Percentiles rank a stretch among this genome's conserved stretches.
Conservation (phyloP, 345 rosid species). For the Carallia brachiata region DNA sequence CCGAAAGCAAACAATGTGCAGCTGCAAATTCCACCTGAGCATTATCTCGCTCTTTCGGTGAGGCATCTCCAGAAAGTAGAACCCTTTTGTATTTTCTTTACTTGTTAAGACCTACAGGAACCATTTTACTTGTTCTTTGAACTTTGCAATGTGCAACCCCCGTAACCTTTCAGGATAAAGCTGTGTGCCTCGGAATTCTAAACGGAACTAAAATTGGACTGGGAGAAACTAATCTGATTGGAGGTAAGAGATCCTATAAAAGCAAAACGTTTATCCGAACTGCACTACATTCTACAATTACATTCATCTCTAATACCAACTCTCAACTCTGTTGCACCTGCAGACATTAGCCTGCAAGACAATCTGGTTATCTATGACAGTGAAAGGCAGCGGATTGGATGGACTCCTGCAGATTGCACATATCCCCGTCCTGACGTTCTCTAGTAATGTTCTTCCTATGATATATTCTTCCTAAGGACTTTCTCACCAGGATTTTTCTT, state of each 20-base stretch:
- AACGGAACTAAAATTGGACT: constrained; percentile 64
- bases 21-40: constrained; percentile 60
- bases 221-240: constrained; percentile 45
- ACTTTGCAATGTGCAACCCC: neutral
- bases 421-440: constrained; percentile 42
- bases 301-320: neutral
- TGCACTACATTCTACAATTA: neutral
- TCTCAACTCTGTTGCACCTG: neutral
- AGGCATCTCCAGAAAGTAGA: constrained; percentile 18
- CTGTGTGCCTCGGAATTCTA: constrained; percentile 77
- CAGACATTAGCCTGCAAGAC: constrained; percentile 63
- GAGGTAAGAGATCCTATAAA: constrained; percentile 44
- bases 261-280: neutral
- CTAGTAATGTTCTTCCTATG: constrained; percentile 18
- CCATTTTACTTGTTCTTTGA: neutral
- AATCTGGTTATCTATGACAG: constrained; percentile 73
- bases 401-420: constrained; percentile 57
- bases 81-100: neutral
- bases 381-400: constrained; percentile 71
- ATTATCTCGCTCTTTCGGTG: constrained; percentile 75
- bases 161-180: constrained; percentile 40
- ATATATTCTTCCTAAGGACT: constrained; percentile 14
- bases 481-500: constrained; percentile 13
- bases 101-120: neutral
- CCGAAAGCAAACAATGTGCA: constrained; percentile 41